Evolutionary conservation across 2,329 filamentous ascomycete genomes (phyloP), one percentile per base, ranked within the genome.

Genomic region (Calonectria honghensis): DNA sequence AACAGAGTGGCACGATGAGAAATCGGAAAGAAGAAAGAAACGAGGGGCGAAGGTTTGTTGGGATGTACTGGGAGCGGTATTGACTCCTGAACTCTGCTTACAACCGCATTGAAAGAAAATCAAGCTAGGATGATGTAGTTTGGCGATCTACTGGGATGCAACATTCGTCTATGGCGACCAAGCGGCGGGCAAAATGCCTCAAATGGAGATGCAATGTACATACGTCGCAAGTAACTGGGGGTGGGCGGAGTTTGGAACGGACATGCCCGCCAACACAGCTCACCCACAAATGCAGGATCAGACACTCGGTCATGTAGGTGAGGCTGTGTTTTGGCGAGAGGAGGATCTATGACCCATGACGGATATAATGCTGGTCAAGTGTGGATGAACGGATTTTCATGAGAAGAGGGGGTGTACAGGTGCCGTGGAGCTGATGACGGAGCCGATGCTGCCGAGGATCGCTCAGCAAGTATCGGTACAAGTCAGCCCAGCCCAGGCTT

Each of bases 151-250:
- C 18, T 37, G n/a, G 24, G 35, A 61, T 61, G 18, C 35, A 24
- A 18, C 2, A 3, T 27, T 37, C 57, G n/a, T 61, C 6, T 39
- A 61, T 41, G 16, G 20, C 35, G 14, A 6, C 32, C 14, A 6
- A 39, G 35, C n/a, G 31, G 27, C n/a, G 13, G 7, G 35, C n/a
- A 61, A 59, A 61, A 61, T 61, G 57, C 57, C 57, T 61, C 57
- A 61, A 6, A 35, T 32, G 52, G 29, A 35, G 31, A 35, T n/a
- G 52, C 1, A 10, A 35, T 61, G 35, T 61, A 37, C 54, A 39
- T 61, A 24, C 35, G 24, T 27, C 7, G 27, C 13, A 61, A 39
- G 57, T 61, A 35, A 27, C 32, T 39, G 20, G 57, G 57, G 35
- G 6, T 45, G 16, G 32, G 20, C 32, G 24, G 54, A 39, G 20